Evolutionary conservation across 192 early-diverging fungal genomes (phyloP).

Genomic region (Mycoemilia scoparia): DNA sequence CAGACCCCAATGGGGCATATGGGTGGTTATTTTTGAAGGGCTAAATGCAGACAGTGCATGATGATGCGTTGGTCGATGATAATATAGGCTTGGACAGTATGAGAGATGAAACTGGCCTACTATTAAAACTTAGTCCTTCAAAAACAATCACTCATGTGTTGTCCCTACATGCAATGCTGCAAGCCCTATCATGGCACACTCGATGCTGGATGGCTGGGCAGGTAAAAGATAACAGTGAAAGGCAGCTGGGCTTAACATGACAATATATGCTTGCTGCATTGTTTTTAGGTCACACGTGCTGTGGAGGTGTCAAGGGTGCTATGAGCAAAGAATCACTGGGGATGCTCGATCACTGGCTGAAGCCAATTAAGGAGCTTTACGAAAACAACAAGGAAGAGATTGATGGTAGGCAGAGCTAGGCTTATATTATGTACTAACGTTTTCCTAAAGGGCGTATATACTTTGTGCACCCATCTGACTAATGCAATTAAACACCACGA

Average conservation of each 20-base stretch:
- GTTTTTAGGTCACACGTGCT: constrained; percentile 54
- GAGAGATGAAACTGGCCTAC: not conserved
- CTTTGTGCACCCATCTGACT: not conserved
- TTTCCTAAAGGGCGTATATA: not conserved
- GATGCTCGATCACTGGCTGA: constrained; percentile 81
- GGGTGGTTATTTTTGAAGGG: no score
- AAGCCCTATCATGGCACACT: not conserved
- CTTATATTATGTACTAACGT: constrained; percentile 1
- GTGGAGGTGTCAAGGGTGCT: constrained; percentile 51
- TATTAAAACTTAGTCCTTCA: no score
- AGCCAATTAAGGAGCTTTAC: constrained; percentile 71
- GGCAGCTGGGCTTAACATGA: not conserved
- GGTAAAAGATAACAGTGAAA: no score
- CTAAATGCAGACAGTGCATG: no score
- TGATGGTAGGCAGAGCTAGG: constrained; percentile 21
- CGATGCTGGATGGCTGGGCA: not conserved
- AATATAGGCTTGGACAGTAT: not conserved
- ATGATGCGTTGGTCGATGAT: not conserved
- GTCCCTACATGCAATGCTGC: not conserved
- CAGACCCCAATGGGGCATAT: not conserved
- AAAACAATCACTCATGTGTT: no score
- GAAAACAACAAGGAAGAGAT: constrained; percentile 34
- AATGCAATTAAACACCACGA: constrained; percentile 18
- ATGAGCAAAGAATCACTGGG: constrained; percentile 42
- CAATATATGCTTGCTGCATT: constrained; percentile 5